phyloP scores from a whole-genome alignment of 176 grass and related monocot genomes.

The Avena insularis region DNA sequence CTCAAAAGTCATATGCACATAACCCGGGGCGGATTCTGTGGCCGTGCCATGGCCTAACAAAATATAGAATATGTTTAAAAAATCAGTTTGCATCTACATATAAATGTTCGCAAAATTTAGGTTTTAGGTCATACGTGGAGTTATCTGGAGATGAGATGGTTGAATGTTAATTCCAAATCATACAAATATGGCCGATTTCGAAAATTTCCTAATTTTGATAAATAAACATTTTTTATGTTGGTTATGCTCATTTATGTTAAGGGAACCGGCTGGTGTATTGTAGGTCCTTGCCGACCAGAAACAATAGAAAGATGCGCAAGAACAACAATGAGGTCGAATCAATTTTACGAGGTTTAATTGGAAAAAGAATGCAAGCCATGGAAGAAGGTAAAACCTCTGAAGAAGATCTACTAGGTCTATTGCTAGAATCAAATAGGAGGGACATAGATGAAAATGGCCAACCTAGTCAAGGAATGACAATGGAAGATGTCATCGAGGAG shows the following conservation, averaged over 20 bases:
- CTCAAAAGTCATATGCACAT: not conserved
- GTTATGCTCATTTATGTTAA: not conserved
- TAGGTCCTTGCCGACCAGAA: slow-evolving; percentile 55
- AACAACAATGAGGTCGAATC: slow-evolving; percentile 46
- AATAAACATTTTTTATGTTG: not conserved
- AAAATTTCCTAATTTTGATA: not conserved
- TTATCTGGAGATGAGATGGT: not conserved
- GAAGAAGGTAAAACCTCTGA: slow-evolving; percentile 23
- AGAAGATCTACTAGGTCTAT: slow-evolving; percentile 54
- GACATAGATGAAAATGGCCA: slow-evolving; percentile 34
- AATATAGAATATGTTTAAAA: too few species aligned
- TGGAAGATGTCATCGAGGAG: slow-evolving; percentile 69
- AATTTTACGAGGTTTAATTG: slow-evolving; percentile 50
- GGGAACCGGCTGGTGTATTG: not conserved
- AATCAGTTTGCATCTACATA: too few species aligned
- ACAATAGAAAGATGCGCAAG: slow-evolving; percentile 54
- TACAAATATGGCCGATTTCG: not conserved
- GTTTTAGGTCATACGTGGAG: not conserved
- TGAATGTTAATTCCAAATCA: not conserved
- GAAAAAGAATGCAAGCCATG: slow-evolving; percentile 48
- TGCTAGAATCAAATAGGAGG: slow-evolving; percentile 60
- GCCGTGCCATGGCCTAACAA: too few species aligned
- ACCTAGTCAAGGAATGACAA: slow-evolving; percentile 52
- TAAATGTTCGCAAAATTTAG: too few species aligned
- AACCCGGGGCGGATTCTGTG: not conserved